Evolutionary conservation across 306 rosid genomes (phyloP), one percentile per base, ranked within the genome.

Genomic region (Glycyrrhiza uralensis): DNA sequence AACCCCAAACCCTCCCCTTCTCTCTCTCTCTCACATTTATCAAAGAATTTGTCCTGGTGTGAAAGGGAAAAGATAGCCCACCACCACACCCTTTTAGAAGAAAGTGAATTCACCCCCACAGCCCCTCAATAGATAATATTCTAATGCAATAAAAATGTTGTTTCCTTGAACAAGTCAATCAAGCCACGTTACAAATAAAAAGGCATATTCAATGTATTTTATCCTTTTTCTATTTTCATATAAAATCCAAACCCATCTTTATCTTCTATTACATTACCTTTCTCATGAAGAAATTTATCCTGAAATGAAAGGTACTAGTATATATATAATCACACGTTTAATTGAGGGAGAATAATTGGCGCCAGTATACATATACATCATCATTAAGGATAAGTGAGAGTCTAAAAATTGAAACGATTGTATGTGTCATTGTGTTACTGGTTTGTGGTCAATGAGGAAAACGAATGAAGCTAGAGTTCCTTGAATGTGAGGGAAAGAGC

Each of bases 41-140:
- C 85, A 85, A 83, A 77, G 89, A 76, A 38, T 76, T 86, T 87
- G 97, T 85, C 90, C 82, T 80, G 75, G 92, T 82, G 61, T 83
- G 83, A 29, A 78, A 79, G 81, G 49, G 79, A 66, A 80, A 78
- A 76, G 80, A 87, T 80, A 77, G 85, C 81, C 86, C 88, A 76
- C 86, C 89, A 63, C 87, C 89, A 78, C 98, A 81, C 88, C 86
- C 84, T 86, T 87, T 81, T 83, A 62, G 81, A 75, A 83, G 98
- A 80, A 88, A 86, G 85, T 91, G 98, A 85, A 82, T 69, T 74
- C 96, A 87, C 89, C 77, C n/a, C n/a, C n/a, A n/a, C n/a, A n/a
- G 76, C 87, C 85, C 72, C 44, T 35, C 30, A 5, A n/a, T 30
- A 42, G 65, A 67, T 61, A 77, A 41, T 58, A 61, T 77, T 72